A percentile compares a stretch with the other conserved stretches of the same genome.
Evolutionary conservation across 164 flowering plant genomes (phyloP).

Genomic region (Vitis cinerea): DNA sequence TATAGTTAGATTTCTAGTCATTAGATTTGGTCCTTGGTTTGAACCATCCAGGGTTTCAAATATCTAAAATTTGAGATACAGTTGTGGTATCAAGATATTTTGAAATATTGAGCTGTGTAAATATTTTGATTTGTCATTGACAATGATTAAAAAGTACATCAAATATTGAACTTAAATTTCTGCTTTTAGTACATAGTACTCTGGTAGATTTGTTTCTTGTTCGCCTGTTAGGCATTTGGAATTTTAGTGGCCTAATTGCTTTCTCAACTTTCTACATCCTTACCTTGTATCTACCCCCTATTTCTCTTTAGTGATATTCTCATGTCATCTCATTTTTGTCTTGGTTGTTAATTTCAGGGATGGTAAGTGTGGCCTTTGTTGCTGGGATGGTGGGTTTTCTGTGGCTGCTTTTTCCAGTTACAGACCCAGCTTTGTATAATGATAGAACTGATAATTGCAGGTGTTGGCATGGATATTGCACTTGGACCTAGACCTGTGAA

Average conservation of each 20-base stretch:
- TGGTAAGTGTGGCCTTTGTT: constrained; percentile 46
- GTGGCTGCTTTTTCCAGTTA: constrained; percentile 65
- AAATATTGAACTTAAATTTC: background rate
- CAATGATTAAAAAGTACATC: background rate
- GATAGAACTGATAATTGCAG: constrained; percentile 49
- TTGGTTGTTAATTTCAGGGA: constrained; percentile 35
- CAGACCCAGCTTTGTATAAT: constrained; percentile 60
- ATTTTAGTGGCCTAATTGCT: too few species aligned
- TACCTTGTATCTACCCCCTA: too few species aligned
- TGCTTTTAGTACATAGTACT: background rate
- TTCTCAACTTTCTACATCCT: too few species aligned
- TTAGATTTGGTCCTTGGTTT: background rate
- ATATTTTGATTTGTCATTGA: background rate
- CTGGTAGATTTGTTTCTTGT: too few species aligned
- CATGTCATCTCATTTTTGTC: background rate
- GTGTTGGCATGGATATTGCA: constrained; percentile 79
- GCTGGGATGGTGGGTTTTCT: constrained; percentile 53
- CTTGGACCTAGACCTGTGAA: constrained; percentile 31
- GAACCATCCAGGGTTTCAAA: background rate
- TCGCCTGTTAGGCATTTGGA: too few species aligned
- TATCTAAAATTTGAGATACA: background rate
- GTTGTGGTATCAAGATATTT: background rate
- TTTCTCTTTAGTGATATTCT: background rate
- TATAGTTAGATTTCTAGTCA: background rate
- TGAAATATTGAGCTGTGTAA: background rate